Evolutionary conservation across 768 basidiomycete genomes (phyloP).

Genomic region (Naematelia aurantialba): DNA sequence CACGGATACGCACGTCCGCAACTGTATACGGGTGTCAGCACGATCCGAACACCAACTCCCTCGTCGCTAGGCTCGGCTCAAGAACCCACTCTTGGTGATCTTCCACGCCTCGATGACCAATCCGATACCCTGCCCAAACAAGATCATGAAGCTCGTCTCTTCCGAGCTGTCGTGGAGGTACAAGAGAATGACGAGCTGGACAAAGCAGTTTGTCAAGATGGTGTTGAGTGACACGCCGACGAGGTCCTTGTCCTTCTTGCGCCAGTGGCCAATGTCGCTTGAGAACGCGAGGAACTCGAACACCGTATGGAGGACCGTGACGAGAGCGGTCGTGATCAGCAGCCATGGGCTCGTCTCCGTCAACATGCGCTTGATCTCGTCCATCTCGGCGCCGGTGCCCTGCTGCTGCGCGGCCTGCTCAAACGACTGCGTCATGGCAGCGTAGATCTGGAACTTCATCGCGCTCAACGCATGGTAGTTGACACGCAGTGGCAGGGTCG

Average conservation of each 20-base stretch:
- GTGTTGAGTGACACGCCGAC: constrained; percentile 86
- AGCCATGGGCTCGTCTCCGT: constrained; percentile 67
- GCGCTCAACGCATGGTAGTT: constrained; percentile 74
- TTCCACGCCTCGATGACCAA: constrained; percentile 80
- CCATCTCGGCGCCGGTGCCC: constrained; percentile 63
- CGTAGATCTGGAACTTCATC: constrained; percentile 69
- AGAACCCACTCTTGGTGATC: constrained; percentile 54
- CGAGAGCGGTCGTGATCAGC: constrained; percentile 74
- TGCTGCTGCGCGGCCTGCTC: constrained; percentile 72
- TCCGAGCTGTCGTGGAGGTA: constrained; percentile 94
- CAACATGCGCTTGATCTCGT: constrained; percentile 93
- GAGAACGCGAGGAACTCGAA: constrained; percentile 97
- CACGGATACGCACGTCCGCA: constrained; percentile 72
- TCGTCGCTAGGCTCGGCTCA: constrained; percentile 37
- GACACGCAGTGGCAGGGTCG: constrained; percentile 71
- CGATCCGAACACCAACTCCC: no score
- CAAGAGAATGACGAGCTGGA: constrained; percentile 72
- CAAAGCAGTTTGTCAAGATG: constrained; percentile 88
- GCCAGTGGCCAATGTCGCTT: constrained; percentile 91
- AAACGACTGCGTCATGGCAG: constrained; percentile 79
- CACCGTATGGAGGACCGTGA: constrained; percentile 80
- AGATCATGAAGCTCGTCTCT: constrained; percentile 97
- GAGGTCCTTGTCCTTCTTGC: constrained; percentile 81
- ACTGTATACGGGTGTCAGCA: constrained; percentile 71
- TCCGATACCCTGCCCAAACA: constrained; percentile 56